Base-by-base conservation (phyloP, 768 basidiomycete genomes). In the Sistotremastrum suecicum region DNA sequence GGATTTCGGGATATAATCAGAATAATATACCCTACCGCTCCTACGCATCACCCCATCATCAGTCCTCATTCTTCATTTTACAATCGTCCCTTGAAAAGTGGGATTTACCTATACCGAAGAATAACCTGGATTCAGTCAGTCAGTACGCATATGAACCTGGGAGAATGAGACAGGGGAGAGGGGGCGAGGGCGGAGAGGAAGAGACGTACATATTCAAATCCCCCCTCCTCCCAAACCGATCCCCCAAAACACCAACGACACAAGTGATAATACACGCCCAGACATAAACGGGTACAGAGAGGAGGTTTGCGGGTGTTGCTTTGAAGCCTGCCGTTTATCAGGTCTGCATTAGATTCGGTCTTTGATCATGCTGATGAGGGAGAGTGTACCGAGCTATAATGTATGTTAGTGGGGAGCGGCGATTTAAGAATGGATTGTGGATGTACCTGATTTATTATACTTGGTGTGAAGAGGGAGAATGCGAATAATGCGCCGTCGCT, bases 251-350 rank as follows among this genome's bases (percentile, higher is more conserved):
- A 11, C 83, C 83, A 40, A 83, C 63, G 33, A 64, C 47, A 49
- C 72, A 69, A 4, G 84, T 86, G 54, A 82, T 63, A 35, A 82
- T 58, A 52, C 81, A 81, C 12, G 78, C 75, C 73, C 79, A 83
- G 4, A 69, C 72, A 55, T 86, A 86, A 31, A 85, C 79, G 1
- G 84, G 83, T 3, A 86, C 82, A 0, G 80, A 81, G 10, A 88
- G 65, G 7, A 87, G 58, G 54, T 87, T 86, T 2, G 83, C 81
- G 29, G 66, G 59, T 1, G 80, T 84, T 7, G 80, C 75, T 36
- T 62, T 59, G 62, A 71, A 82, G 3, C 78, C 80, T 73, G 47
- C 37, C 34, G 46, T 37, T 7, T 48, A 20, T 9, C 29, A 45
- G 43, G 40, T 28, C 3, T 12, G 35, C 31, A 39, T 43, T 30